Base-by-base conservation (phyloP, 2,329 filamentous ascomycete species). In the Hyphodiscus sp. region DNA sequence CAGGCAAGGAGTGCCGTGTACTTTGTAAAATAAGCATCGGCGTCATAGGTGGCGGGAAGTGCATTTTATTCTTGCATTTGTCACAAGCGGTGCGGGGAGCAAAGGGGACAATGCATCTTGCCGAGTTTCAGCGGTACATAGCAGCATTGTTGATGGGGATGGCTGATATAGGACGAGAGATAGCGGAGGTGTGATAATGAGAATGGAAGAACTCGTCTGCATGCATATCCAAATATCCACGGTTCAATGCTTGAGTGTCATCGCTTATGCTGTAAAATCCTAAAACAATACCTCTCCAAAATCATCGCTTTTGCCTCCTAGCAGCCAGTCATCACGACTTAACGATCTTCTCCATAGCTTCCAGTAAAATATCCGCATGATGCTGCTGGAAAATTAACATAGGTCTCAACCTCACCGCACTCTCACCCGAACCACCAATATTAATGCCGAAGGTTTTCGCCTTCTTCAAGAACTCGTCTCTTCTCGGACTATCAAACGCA, bases 341-440 rank as follows among this genome's bases (percentile, higher is more conserved):
- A 18, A 66, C 52, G 23, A 68, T 65, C 59, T 68, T 89, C 76
- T 95, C 89, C 61, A 95, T 68, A 23, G 78, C 80, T 64, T 89
- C 89, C 48, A 95, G 71, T 63, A 96, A 74, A 56, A 96, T 83
- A 73, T 96, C 89, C 20, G 87, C 91, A 72, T 97, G 92, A 69
- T 87, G 82, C 78, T 90, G 82, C 81, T 96, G 87, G 61, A 92
- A 91, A 65, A 91, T 82, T 64, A 92, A 73, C 88, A 92, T 92
- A 10, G 88, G 88, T 61, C 88, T 76, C 68, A 92, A 72, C 55
- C 88, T 73, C 20, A 92, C 83, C 13, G 88, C 87, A 58, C 70
- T 73, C 67, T 78, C 78, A 30, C 88, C 88, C 62, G 79, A 83
- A 18, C 86, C 87, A 58, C 88, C 88, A 66, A 91, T 83, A 71